phyloP scores from a whole-genome alignment of 768 basidiomycete genomes.

The Neoboletus subvelutipes region DNA sequence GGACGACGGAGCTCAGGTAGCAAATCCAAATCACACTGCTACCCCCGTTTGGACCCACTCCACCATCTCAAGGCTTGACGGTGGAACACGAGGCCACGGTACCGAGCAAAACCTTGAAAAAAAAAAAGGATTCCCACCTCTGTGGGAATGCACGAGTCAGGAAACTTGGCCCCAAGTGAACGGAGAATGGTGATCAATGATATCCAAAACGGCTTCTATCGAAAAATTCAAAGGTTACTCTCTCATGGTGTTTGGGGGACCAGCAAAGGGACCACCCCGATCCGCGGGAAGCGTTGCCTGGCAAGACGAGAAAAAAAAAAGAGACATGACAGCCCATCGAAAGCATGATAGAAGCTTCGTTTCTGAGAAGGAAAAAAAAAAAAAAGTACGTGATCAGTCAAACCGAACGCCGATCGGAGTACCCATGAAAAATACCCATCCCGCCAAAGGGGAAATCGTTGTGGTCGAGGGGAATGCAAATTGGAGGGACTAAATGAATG shows the following conservation, averaged over 20 bases:
- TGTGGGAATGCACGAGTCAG: conserved; percentile 14
- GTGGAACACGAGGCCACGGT: background rate
- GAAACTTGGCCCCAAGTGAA: conserved; percentile 7
- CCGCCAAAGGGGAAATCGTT: background rate
- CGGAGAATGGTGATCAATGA: conserved; percentile 15
- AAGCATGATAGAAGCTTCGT: background rate
- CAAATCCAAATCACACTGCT: background rate
- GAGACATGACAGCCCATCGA: conserved; percentile 9
- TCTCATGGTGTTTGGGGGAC: conserved; percentile 2
- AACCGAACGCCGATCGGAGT: background rate
- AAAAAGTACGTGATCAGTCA: conserved; percentile 5
- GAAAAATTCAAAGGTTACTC: background rate
- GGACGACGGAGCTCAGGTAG: background rate
- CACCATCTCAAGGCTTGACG: background rate
- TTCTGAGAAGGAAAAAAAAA: conserved; percentile 13
- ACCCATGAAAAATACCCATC: background rate
- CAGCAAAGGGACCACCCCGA: conserved; percentile 12
- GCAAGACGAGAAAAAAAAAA: conserved; percentile 7
- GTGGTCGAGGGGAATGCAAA: background rate
- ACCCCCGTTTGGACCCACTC: background rate
- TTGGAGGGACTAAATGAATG: background rate
- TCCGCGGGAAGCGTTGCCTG: background rate
- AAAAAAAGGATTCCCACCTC: conserved; percentile 17
- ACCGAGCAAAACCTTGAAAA: background rate
- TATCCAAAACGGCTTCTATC: background rate